phyloP scores from a whole-genome alignment of 495 filamentous ascomycete species.

The Tuber aestivum region DNA sequence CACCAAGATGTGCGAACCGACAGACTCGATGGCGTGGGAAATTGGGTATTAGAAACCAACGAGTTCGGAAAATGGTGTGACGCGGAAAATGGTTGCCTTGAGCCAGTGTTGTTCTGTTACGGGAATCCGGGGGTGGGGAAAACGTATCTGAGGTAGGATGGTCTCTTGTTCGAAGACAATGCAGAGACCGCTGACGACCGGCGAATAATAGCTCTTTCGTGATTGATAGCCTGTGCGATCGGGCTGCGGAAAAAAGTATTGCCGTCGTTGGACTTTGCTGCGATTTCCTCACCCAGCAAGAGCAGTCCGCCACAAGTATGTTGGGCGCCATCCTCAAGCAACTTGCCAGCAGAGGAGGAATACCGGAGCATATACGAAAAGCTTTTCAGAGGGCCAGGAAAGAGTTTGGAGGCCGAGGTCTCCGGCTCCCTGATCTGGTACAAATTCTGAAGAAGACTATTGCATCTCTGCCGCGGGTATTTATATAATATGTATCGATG shows the following conservation, averaged over 20 bases:
- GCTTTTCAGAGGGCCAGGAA: neutral
- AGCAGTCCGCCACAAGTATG: neutral
- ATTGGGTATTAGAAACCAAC: neutral
- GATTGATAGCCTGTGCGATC: neutral
- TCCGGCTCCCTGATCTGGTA: neutral
- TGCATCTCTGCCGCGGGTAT: neutral
- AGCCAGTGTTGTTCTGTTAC: neutral
- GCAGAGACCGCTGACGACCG: neutral
- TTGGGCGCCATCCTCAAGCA: neutral
- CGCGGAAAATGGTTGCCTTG: neutral
- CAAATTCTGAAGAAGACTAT: neutral
- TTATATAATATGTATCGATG: neutral
- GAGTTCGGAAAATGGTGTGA: neutral
- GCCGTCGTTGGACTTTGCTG: neutral
- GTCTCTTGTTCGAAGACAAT: neutral
- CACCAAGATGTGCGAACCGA: neutral
- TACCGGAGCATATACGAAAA: neutral
- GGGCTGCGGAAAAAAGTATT: neutral
- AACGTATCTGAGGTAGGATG: neutral
- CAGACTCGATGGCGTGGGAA: neutral
- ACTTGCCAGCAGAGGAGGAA: neutral
- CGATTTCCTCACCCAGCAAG: neutral
- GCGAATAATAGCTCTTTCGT: neutral
- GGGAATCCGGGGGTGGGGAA: neutral
- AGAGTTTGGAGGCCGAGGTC: neutral